Conservation (phyloP, 805 yeast genomes). For the Starmerella gropengiesseri region DNA sequence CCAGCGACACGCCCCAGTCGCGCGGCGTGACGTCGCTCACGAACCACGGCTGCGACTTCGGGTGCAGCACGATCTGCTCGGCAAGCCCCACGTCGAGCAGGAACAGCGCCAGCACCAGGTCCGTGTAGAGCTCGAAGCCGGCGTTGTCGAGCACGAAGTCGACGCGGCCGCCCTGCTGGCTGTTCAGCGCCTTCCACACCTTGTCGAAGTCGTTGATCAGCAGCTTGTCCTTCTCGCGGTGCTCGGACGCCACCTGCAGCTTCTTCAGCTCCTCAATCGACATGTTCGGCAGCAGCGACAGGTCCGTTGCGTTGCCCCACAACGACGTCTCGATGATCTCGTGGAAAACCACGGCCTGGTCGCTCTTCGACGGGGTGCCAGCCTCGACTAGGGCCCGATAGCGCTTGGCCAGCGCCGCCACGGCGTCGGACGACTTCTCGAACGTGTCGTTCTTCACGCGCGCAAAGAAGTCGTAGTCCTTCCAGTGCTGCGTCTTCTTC, state of each 20-base stretch:
- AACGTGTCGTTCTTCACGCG: slow-evolving; percentile 64
- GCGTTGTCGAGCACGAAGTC: slow-evolving; percentile 87
- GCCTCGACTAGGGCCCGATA: slow-evolving; percentile 28
- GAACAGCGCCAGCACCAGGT: slow-evolving; percentile 53
- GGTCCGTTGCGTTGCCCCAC: slow-evolving; percentile 98
- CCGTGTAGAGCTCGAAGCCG: slow-evolving; percentile 92
- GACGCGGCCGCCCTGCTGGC: slow-evolving; percentile 37
- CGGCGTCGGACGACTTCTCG: slow-evolving; percentile 62
- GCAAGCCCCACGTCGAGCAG: slow-evolving; percentile 61
- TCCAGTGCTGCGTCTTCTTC: slow-evolving; percentile 34
- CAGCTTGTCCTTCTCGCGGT: slow-evolving; percentile 70
- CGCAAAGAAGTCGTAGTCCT: slow-evolving; percentile 61
- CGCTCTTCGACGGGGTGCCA: slow-evolving; percentile 27
- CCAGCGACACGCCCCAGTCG: slow-evolving; percentile 49
- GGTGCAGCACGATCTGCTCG: slow-evolving; percentile 60
- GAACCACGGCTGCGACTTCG: slow-evolving; percentile 92
- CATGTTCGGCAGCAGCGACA: slow-evolving; percentile 69
- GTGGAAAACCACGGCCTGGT: slow-evolving; percentile 40
- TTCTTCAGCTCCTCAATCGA: slow-evolving; percentile 74
- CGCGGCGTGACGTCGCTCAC: slow-evolving; percentile 88
- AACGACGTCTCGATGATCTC: slow-evolving; percentile 81
- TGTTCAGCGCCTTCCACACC: slow-evolving; percentile 44
- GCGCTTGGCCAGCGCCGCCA: slow-evolving; percentile 66
- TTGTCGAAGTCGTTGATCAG: slow-evolving; percentile 59
- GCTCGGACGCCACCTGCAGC: slow-evolving; percentile 73